Conservation (phyloP, 2,329 filamentous ascomycete species). For the Colletotrichum melonis region DNA sequence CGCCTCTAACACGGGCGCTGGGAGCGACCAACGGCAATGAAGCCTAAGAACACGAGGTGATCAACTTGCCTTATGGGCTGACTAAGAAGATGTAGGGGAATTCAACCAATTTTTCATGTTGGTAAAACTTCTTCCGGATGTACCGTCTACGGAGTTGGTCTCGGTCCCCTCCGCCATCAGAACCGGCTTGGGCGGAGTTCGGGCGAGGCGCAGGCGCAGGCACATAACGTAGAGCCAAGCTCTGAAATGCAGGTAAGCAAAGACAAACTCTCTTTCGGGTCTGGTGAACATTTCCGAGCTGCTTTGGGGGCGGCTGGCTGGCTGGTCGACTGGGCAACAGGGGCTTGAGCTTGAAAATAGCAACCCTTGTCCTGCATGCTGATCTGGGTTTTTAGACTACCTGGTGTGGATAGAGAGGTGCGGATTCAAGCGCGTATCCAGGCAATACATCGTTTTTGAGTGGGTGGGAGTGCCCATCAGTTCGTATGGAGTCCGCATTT, state of each 20-base stretch:
- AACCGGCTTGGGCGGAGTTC: neutral
- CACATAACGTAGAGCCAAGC: neutral
- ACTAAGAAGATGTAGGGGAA: neutral
- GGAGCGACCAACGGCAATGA: neutral
- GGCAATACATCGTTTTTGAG: neutral
- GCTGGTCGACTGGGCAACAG: slow-evolving; percentile 30
- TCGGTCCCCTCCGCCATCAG: neutral
- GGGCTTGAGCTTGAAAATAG: slow-evolving; percentile 31
- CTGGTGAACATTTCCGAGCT: slow-evolving; percentile 9
- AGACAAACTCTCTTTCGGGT: slow-evolving; percentile 28
- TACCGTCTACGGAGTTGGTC: too few species aligned
- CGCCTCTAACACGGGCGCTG: neutral
- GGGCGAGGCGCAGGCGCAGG: neutral
- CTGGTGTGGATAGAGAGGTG: neutral
- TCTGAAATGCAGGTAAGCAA: slow-evolving; percentile 3
- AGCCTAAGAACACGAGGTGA: neutral
- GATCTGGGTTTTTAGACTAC: slow-evolving; percentile 32
- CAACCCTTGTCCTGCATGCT: slow-evolving; percentile 33
- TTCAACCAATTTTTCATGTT: neutral
- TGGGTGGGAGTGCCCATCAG: slow-evolving; percentile 9
- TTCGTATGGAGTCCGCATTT: neutral
- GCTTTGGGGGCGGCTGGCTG: slow-evolving; percentile 18
- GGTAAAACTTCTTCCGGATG: too few species aligned
- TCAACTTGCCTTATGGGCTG: neutral
- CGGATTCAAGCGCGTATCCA: slow-evolving; percentile 1